Percentiles rank a stretch among this genome's conserved stretches.
Conservation (phyloP, 2,329 filamentous ascomycete species). For the Aschersonia sp. region DNA sequence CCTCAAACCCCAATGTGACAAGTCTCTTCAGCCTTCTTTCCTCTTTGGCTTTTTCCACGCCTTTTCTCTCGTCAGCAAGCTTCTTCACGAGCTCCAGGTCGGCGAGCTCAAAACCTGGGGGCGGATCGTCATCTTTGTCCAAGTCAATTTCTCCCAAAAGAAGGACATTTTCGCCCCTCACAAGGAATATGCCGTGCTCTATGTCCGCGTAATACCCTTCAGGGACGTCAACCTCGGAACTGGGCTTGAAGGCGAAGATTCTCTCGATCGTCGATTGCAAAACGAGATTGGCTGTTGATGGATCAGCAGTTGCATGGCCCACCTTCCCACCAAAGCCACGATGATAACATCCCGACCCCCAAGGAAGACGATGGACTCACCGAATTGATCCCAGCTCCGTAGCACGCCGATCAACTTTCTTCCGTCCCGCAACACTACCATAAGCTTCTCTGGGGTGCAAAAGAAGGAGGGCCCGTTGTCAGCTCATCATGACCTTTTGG, state of each 20-base stretch:
- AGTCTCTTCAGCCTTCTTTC: slow-evolving; percentile 60
- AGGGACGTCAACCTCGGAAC: slow-evolving; percentile 18
- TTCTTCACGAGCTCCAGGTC: slow-evolving; percentile 56
- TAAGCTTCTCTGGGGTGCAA: slow-evolving; percentile 69
- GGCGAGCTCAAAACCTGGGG: slow-evolving; percentile 55
- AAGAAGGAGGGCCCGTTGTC: too few relatives aligned
- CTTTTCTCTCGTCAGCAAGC: slow-evolving; percentile 58
- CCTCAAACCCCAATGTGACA: slow-evolving; percentile 71
- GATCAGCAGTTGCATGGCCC: not conserved
- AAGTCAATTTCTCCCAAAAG: slow-evolving; percentile 92
- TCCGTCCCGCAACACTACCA: slow-evolving; percentile 82
- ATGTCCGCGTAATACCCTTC: slow-evolving; percentile 65
- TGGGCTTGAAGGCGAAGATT: slow-evolving; percentile 50
- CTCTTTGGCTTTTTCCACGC: slow-evolving; percentile 54
- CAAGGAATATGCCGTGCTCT: slow-evolving; percentile 73
- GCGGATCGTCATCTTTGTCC: slow-evolving; percentile 81
- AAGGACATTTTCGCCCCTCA: slow-evolving; percentile 93
- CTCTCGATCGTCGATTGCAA: slow-evolving; percentile 87
- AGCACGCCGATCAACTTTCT: slow-evolving; percentile 87
- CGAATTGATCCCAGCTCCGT: slow-evolving; percentile 95
- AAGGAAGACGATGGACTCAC: slow-evolving; percentile 25
- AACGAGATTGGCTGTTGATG: slow-evolving; percentile 77
- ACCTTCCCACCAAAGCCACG: not conserved
- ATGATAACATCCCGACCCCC: not conserved
- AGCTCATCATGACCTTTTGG: too few relatives aligned